Base-by-base conservation (phyloP, 179 eudicot genomes). In the Camellia oleifera region DNA sequence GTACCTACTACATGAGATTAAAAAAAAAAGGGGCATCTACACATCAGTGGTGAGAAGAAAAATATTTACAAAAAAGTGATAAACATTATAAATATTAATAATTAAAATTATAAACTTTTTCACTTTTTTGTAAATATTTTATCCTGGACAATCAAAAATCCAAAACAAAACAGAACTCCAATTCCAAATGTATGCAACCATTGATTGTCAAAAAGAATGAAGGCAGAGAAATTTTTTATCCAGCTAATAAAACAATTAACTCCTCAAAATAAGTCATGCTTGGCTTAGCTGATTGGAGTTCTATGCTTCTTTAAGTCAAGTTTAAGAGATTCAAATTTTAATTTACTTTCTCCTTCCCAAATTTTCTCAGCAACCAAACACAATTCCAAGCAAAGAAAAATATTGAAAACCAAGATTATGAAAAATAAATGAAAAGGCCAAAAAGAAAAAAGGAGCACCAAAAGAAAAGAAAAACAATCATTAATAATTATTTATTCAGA, bases 341-440 rank as follows among this genome's bases (percentile, higher is more conserved):
- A 14, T 11, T 44, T 68, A 7, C 9, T 17, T 53, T 53, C 14
- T 17, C 15, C 7, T 5, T 32, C 15, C 62, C 48, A 50, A 7
- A 23, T 15, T 52, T 77, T 66, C 80, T 12, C 73, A 53, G 73
- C 11, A 77, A 67, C 74, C 72, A 77, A 74, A 53, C 67, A 81
- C 64, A 84, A 52, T 46, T 32, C 52, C 58, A 12, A 48, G 58
- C 9, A 4, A 14, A 66, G 1, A 10, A 9, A 32, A 32, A 66
- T 9, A 3, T 0, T 2, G 12, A 45, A 67, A 72, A 62, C 56
- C 10, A 23, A 48, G 46, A 75, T 44, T 46, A 45, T 2, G 12
- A 56, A 61, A 20, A 20, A 20, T 20, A 20, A 20, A 20, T 20
- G 23, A 20, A 20, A 20, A 20, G 23, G 23, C 23, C 23, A 20